phyloP scores from a whole-genome alignment of 768 basidiomycete genomes.

The Auricularia heimuer region DNA sequence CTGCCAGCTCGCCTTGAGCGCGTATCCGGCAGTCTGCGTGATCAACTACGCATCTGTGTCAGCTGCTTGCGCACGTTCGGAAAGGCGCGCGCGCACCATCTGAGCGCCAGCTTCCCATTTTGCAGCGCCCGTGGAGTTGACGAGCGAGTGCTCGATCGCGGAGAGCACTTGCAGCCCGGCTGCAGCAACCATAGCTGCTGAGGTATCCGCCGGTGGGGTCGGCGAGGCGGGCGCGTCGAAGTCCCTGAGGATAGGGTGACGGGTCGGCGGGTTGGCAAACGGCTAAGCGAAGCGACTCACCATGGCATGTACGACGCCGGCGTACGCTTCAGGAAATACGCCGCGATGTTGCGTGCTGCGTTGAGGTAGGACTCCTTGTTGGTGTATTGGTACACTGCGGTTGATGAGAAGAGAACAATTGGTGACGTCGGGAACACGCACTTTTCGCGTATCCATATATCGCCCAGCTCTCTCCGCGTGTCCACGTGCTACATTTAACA shows the following conservation, averaged over 20 bases:
- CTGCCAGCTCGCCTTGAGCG: neutral
- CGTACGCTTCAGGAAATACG: conserved; percentile 4
- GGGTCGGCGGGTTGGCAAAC: neutral
- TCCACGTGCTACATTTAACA: conserved; percentile 48
- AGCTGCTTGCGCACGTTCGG: neutral
- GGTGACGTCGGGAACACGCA: conserved; percentile 20
- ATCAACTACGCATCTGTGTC: neutral
- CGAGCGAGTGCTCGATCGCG: neutral
- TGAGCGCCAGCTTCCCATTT: conserved; percentile 4
- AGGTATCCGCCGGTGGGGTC: conserved; percentile 1
- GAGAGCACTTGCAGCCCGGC: conserved; percentile 5
- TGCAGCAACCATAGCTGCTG: conserved; percentile 7
- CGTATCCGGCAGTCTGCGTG: conserved; percentile 3
- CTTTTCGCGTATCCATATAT: conserved; percentile 63
- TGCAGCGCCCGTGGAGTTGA: neutral
- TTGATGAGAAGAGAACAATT: neutral
- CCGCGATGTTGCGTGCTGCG: conserved; percentile 3
- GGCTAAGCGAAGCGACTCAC: neutral
- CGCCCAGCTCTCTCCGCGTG: conserved; percentile 64
- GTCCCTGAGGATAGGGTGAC: neutral
- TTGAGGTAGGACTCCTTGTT: neutral
- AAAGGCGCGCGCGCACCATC: neutral
- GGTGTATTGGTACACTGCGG: conserved; percentile 8
- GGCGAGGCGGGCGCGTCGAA: conserved; percentile 4
- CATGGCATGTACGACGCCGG: conserved; percentile 1